Base-by-base conservation (phyloP, 352 stramenopile genomes). In the Pythium sp. region DNA sequence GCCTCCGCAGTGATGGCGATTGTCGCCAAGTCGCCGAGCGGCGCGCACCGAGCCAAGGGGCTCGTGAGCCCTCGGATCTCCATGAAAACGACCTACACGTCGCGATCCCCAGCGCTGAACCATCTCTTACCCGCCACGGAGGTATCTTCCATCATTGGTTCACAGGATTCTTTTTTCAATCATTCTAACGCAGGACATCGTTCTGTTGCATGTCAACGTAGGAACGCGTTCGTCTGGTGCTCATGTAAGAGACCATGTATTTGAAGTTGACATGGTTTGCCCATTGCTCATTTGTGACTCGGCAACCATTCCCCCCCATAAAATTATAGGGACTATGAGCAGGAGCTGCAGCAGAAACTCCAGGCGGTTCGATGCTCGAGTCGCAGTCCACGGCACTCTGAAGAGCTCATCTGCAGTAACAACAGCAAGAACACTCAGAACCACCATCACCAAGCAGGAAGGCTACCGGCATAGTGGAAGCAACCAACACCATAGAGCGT, bases 101-200 rank as follows among this genome's bases (percentile, higher is more conserved):
- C 80, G n/a, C 79, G 80, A 14, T 92, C 84, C 8, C 80, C 84
- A 0, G 80, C 79, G 3, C 65, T 91, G 32, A 92, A 89, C 64
- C 80, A 89, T 43, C 64, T 91, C 54, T 61, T 92, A 18, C 82
- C 84, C 9, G 75, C 80, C 2, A 86, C 79, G 0, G 84, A 90
- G 65, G 64, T 74, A 20, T 6, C 22, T 41, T 63, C 5, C 24
- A 34, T 5, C 24, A 59, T 20, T 32, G 22, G 18, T 12, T 18
- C 38, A 20, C 38, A 46, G 6, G 12, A 8, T 36, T 14, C 32
- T 28, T 3, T 5, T 5, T 32, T 32, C 30, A 32, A 5, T 32
- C 30, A 32, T 32, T 32, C 14, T 20, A 14, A 47, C 20, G 14
- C 12, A 22, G 18, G 14, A 2, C 20, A 3, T 68, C 5, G 30